Conservation (phyloP, 495 filamentous ascomycete species). For the Xylaria curta region DNA sequence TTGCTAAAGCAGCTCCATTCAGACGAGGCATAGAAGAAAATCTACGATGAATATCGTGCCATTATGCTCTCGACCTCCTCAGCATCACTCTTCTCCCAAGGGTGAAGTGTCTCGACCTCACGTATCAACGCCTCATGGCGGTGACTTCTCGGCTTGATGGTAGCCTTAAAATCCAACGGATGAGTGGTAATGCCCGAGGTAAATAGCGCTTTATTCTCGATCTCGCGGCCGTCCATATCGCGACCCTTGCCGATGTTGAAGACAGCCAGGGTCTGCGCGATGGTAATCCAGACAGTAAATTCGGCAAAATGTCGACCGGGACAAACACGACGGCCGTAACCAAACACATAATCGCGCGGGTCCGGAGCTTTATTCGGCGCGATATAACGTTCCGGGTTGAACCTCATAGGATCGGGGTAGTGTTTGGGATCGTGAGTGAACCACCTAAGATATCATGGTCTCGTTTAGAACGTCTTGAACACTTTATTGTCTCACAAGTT, state of each 20-base stretch:
- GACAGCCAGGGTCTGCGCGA: constrained; percentile 48
- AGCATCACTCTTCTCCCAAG: constrained; percentile 50
- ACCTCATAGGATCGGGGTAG: constrained; percentile 47
- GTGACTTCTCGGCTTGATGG: constrained; percentile 38
- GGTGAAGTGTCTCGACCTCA: constrained; percentile 43
- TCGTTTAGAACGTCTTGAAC: neutral
- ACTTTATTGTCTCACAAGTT: neutral
- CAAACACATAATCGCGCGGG: constrained; percentile 51
- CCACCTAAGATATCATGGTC: neutral
- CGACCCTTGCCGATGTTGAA: constrained; percentile 45
- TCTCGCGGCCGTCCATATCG: constrained; percentile 38
- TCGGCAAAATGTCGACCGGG: constrained; percentile 55
- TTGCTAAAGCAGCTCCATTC: neutral
- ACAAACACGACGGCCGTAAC: constrained; percentile 58
- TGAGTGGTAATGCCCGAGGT: constrained; percentile 33
- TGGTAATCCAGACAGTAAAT: constrained; percentile 46
- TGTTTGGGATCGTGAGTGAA: constrained; percentile 40
- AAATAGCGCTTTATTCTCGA: constrained; percentile 35
- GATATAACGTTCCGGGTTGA: constrained; percentile 46
- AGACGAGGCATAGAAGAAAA: neutral
- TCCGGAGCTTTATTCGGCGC: constrained; percentile 47
- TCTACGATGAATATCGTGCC: neutral
- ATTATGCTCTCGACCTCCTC: constrained; percentile 7
- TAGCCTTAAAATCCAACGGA: constrained; percentile 40
- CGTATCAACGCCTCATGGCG: constrained; percentile 36